A percentile compares a stretch with the other conserved stretches of the same genome.
Conservation (phyloP, 768 basidiomycete genomes). For the Amanita molliuscula region DNA sequence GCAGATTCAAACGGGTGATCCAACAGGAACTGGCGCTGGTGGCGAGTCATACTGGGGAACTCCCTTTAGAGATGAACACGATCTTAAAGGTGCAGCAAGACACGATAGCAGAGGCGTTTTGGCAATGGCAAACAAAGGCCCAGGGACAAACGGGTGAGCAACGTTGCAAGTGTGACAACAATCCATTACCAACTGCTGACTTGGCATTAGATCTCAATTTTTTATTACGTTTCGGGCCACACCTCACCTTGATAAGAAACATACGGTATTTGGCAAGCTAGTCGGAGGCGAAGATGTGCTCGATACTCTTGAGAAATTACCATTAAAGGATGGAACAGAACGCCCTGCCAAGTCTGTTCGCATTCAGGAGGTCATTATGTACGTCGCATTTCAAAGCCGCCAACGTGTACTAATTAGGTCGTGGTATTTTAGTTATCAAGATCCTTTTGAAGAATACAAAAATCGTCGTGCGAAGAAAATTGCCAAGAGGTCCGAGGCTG, state of each 20-base stretch:
- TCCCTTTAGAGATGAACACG: constrained; percentile 91
- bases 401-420: neutral
- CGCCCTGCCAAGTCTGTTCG: constrained; percentile 77
- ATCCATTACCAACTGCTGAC: constrained; percentile 3
- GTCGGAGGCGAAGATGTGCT: constrained; percentile 94
- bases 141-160: constrained; percentile 74
- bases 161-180: neutral
- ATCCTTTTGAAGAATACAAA: constrained; percentile 94
- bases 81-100: constrained; percentile 78
- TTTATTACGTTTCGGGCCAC: constrained; percentile 83
- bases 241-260: constrained; percentile 84
- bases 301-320: constrained; percentile 71
- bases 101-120: constrained; percentile 78
- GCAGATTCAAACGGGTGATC: constrained; percentile 96
- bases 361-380: constrained; percentile 86
- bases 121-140: constrained; percentile 94
- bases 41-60: constrained; percentile 93
- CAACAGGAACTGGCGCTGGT: constrained; percentile 90
- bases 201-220: constrained; percentile 67
- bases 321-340: constrained; percentile 77
- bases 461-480: constrained; percentile 71
- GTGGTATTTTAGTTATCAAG: constrained; percentile 56
- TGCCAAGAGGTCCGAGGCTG: constrained; percentile 40
- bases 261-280: constrained; percentile 94
- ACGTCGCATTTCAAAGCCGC: constrained; percentile 17